Evolutionary conservation across 179 eudicot genomes (phyloP).

Genomic region (Spinacia oleracea): DNA sequence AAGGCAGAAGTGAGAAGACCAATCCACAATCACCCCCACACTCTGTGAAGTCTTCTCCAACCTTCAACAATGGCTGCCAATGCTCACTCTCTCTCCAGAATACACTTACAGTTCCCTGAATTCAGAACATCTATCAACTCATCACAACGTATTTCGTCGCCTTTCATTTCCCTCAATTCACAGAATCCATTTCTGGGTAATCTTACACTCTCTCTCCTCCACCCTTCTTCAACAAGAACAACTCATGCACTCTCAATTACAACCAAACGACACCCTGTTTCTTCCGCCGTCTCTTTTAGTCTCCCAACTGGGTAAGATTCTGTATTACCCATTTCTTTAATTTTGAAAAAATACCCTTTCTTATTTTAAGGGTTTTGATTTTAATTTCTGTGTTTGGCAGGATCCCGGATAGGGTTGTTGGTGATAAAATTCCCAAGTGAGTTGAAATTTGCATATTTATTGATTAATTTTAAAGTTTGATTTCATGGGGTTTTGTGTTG

Average conservation of each 20-base stretch:
- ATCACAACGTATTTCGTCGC: constrained; percentile 14
- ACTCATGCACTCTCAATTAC: constrained; percentile 18
- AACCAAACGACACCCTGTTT: constrained; percentile 33
- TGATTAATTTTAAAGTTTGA: constrained; percentile 6
- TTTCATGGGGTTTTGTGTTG: constrained; percentile 10
- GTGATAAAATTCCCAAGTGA: constrained; percentile 67
- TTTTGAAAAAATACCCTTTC: not conserved
- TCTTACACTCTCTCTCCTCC: constrained; percentile 27
- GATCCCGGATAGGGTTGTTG: constrained; percentile 47
- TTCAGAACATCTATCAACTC: not conserved
- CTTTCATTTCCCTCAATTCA: constrained; percentile 25
- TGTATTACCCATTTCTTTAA: not conserved
- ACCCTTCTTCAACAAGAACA: constrained; percentile 31
- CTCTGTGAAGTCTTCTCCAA: not conserved
- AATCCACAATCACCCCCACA: not conserved
- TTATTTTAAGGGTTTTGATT: not conserved
- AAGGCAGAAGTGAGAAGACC: not conserved
- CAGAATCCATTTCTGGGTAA: constrained; percentile 44
- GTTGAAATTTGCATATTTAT: constrained; percentile 28
- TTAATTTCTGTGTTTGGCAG: constrained; percentile 39
- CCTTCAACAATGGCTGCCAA: constrained; percentile 33
- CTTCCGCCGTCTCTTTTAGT: constrained; percentile 41
- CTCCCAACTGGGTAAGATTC: constrained; percentile 58
- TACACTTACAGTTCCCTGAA: constrained; percentile 4
- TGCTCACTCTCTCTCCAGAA: constrained; percentile 28